Conservation (phyloP, 352 stramenopile genomes). For the Pythium monospermum region DNA sequence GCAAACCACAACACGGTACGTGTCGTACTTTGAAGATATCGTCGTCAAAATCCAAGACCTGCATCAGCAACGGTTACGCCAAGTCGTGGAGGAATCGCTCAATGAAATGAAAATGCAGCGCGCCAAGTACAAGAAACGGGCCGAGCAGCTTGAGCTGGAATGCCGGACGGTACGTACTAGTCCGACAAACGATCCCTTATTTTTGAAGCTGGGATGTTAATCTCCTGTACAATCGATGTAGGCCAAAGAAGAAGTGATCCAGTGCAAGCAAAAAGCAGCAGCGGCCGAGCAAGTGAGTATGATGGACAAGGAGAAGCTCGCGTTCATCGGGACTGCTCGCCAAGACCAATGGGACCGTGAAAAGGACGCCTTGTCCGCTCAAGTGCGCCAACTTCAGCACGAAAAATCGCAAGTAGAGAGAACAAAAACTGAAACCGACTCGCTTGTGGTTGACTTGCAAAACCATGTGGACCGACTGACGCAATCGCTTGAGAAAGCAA, state of each 20-base stretch:
- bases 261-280: constrained; percentile 27
- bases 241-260: constrained; percentile 24
- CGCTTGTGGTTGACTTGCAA: too few relatives aligned
- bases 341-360: constrained; percentile 16
- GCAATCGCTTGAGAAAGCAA: too few relatives aligned
- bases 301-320: constrained; percentile 23
- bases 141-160: constrained; percentile 33
- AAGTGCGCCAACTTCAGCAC: neutral
- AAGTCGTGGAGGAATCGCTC: constrained; percentile 45
- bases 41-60: constrained; percentile 46
- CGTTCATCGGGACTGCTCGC: constrained; percentile 17
- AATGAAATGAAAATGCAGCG: constrained; percentile 46
- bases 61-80: constrained; percentile 50
- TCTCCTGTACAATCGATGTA: constrained; percentile 14
- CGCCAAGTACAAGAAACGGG: constrained; percentile 38
- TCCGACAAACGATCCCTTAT: too few relatives aligned
- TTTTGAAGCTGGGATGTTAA: too few relatives aligned
- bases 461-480: too few relatives aligned
- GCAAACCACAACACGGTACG: constrained; percentile 27
- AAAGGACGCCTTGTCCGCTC: neutral
- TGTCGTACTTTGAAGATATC: constrained; percentile 39
- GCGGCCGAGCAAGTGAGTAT: constrained; percentile 17
- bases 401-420: neutral
- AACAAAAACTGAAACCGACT: too few relatives aligned
- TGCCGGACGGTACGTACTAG: constrained; percentile 12